Evolutionary conservation across 768 basidiomycete genomes (phyloP), one percentile per base, ranked within the genome.

Genomic region (Leccinellum luteum): DNA sequence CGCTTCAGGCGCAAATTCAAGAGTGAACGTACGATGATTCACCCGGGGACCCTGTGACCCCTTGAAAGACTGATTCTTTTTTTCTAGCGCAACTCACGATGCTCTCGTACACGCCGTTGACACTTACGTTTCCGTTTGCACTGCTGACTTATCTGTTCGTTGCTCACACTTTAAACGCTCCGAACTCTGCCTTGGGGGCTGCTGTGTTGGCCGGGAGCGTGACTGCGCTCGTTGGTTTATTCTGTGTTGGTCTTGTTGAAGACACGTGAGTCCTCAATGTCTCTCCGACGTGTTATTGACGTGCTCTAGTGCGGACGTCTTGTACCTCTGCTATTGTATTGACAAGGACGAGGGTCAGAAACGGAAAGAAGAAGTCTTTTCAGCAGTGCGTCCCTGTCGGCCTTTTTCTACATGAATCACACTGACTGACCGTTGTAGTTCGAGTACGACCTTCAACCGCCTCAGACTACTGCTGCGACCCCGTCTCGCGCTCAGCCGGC

Each of bases 71-170:
- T 66, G 51, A 60, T 50, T 47, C 13, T 2, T 52, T 38, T 50
- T 43, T 48, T 66, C 15, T 51, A 87, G 82, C 83, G 25, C 81
- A 85, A 68, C 79, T 93, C 62, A 82, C 88, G 0, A 74, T 94
- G 61, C 79, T 95, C 61, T 89, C 77, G 14, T 72, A 83, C 28
- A 83, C 90, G 13, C 89, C 93, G 17, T 76, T 92, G 51, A 89
- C 87, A 1, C 76, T 94, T 58, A 90, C 90, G 1, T 81, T 94
- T 60, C 89, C 92, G 6, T 90, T 92, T 60, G 86, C 92, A 14
- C 76, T 95, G 28, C 74, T 82, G 35, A 90, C 92, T 5, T 97
- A 96, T 70, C 73, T 98, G 19, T 91, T 95, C 63, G 90, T 93
- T n/a, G 89, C 92, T 2, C 90, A 92, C 72, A 87, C 89, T 0